Percentiles rank a stretch among this genome's conserved stretches.
Evolutionary conservation across 768 basidiomycete species (phyloP).

Genomic region (Neoboletus subvelutipes): DNA sequence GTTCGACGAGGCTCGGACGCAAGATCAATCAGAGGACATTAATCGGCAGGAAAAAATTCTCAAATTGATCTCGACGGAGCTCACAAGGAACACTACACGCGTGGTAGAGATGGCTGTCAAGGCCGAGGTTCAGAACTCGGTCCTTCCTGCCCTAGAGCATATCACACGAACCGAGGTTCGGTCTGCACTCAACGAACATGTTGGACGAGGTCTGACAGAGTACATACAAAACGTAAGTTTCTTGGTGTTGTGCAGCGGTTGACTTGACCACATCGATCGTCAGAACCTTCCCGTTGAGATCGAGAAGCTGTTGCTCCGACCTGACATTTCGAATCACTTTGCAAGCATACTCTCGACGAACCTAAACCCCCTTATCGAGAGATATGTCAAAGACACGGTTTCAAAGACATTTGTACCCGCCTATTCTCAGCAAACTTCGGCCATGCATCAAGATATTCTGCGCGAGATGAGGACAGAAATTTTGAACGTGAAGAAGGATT

Average conservation of each 20-base stretch:
- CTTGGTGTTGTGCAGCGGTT: neutral
- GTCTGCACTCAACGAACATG: conserved; percentile 72
- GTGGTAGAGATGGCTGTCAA: conserved; percentile 90
- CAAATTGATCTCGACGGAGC: conserved; percentile 82
- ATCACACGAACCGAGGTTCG: conserved; percentile 84
- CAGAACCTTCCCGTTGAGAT: conserved; percentile 79
- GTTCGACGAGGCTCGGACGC: conserved; percentile 74
- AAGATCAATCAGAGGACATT: conserved; percentile 80
- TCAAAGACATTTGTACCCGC: conserved; percentile 72
- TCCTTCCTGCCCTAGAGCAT: conserved; percentile 76
- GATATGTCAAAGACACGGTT: conserved; percentile 79
- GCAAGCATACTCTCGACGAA: conserved; percentile 70
- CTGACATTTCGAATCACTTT: conserved; percentile 76
- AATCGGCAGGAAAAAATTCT: conserved; percentile 85
- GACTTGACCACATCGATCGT: conserved; percentile 4
- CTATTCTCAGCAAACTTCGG: conserved; percentile 69
- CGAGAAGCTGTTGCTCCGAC: conserved; percentile 71
- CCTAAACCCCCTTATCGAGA: conserved; percentile 74
- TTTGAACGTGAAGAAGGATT: conserved; percentile 73
- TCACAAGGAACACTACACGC: conserved; percentile 84
- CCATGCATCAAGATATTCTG: conserved; percentile 77
- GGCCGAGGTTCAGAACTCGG: conserved; percentile 78
- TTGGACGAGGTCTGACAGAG: conserved; percentile 70
- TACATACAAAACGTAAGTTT: conserved; percentile 66
- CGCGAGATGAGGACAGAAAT: conserved; percentile 77